Conservation (phyloP, 257 asterid species). For the Forsythia viridissima region DNA sequence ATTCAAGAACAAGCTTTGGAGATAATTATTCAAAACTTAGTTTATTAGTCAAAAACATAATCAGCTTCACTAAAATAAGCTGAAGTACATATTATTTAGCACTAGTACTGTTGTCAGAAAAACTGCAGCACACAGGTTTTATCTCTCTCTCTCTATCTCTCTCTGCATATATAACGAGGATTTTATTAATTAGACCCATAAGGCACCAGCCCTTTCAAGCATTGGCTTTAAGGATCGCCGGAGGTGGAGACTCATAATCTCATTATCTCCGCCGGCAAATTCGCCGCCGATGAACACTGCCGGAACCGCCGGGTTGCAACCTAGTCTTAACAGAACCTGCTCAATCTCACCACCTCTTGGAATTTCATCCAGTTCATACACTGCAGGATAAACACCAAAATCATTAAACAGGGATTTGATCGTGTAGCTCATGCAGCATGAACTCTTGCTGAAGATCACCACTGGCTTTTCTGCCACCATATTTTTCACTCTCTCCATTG, state of each 20-base stretch:
- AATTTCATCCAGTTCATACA: conserved; percentile 53
- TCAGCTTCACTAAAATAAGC: background rate
- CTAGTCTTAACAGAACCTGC: conserved; percentile 42
- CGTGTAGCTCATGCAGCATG: conserved; percentile 57
- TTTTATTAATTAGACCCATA: conserved; percentile 34
- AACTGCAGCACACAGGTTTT: background rate
- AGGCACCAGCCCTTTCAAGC: conserved; percentile 53
- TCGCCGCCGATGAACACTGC: conserved; percentile 22
- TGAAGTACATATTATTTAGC: background rate
- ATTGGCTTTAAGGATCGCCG: conserved; percentile 38
- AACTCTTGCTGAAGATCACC: conserved; percentile 55
- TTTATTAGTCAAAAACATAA: background rate
- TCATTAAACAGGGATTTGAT: conserved; percentile 36
- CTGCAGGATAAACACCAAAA: conserved; percentile 44
- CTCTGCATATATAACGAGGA: no score
- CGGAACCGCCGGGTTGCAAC: conserved; percentile 51
- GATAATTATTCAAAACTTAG: background rate
- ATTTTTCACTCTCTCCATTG: conserved; percentile 40
- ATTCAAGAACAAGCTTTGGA: no score
- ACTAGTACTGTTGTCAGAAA: background rate
- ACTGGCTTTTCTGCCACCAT: conserved; percentile 47
- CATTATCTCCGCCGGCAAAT: background rate
- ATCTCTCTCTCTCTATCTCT: no score
- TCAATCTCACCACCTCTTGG: conserved; percentile 39
- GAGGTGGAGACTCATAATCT: conserved; percentile 17